Base-by-base conservation (phyloP, 768 basidiomycete genomes). In the Trametes cubensis region DNA sequence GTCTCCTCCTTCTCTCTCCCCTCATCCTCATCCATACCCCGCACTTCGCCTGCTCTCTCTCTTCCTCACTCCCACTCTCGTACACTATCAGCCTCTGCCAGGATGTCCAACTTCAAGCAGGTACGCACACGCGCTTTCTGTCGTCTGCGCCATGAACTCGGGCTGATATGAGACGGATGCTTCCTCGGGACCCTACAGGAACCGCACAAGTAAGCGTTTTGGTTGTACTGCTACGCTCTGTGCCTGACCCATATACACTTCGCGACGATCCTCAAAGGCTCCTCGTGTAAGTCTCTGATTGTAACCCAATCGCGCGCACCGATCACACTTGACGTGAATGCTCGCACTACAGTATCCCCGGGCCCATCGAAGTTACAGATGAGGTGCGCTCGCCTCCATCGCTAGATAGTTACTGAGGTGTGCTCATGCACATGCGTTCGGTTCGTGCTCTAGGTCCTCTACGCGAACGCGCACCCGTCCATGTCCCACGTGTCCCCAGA, bases 381-480 rank as follows among this genome's bases (percentile, higher is more conserved):
- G 83, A 86, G 68, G 85, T 84, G 58, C 34, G 76, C 67, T 30
- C 20, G 20, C 28, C 10, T 2, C 23, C 18, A 23, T n/a, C 25
- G 28, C 26, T 38, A 21, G 21, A 28, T 25, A 18, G 23, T n/a
- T 42, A 47, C 40, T 23, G 18, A 15, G 17, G 15, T 28, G 18
- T 34, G 21, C 58, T 54, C 56, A 51, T 58, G 34, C 10, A 2
- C 34, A 28, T 28, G 28, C 28, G 7, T 4, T 28, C 28, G 7
- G 3, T 28, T 28, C 34, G 34, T 10, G 10, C 11, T 6, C 34
- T 46, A 90, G 83, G 95, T 98, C 61, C 87, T 98, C 67, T 87
- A 80, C 69, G 94, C 95, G 70, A 98, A 98, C 80, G 96, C 97
- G 0, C 92, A 92, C 68, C 94, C 94, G 0, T 85, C 88, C 56